These are phyloP conservation scores for Camellia sinensis DNA, from an alignment of 148 eudicot species.

Conservation along the genomic window DNA sequence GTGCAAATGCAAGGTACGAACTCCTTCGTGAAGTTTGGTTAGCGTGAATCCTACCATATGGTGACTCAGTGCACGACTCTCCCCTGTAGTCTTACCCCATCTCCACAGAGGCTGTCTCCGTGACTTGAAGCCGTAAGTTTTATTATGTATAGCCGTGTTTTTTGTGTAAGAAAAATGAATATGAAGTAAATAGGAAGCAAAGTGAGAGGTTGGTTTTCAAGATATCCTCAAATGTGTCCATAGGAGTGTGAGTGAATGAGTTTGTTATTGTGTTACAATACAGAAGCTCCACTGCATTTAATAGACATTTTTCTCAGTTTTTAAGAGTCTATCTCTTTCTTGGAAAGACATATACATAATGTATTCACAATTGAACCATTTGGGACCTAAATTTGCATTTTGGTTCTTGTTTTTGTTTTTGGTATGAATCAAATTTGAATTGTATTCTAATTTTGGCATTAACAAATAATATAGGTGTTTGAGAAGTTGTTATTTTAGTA, in stretches of 20 bases:
- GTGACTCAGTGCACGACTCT: too few species aligned
- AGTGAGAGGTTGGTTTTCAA: not conserved
- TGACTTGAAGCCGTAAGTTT: not conserved
- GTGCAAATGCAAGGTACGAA: conserved; percentile 55
- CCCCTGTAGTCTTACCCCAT: too few species aligned
- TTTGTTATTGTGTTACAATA: not conserved
- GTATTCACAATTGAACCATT: too few species aligned
- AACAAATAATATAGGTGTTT: too few species aligned
- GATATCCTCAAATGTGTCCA: not conserved
- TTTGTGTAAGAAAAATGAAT: conserved; percentile 1
- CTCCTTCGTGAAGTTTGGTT: conserved; percentile 88
- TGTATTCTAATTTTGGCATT: too few species aligned
- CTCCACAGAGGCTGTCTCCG: too few species aligned
- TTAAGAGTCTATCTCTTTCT: not conserved
- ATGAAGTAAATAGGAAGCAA: not conserved
- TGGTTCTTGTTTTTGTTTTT: too few species aligned
- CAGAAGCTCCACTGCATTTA: not conserved
- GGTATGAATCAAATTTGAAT: too few species aligned
- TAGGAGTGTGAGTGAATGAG: not conserved
- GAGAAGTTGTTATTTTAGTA: too few species aligned
- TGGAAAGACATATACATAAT: not conserved
- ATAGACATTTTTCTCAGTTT: not conserved
- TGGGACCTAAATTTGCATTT: too few species aligned
- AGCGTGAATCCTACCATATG: conserved; percentile 19
- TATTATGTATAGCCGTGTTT: not conserved